These are phyloP conservation scores for Ceratobasidium sp. DNA, from an alignment of 1,284 basidiomycete species.

Conservation along the genomic window DNA sequence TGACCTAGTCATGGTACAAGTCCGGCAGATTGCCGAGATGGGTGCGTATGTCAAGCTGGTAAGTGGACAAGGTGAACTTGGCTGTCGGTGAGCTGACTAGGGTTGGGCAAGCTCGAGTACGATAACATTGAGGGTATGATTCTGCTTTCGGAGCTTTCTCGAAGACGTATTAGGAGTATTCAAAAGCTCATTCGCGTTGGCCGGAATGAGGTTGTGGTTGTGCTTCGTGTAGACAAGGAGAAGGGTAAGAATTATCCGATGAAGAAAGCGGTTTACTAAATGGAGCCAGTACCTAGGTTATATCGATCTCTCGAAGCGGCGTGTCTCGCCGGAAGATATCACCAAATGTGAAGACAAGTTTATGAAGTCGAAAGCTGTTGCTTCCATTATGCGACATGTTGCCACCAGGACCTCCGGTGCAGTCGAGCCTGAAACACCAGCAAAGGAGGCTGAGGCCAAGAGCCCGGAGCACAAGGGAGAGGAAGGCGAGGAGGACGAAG, in stretches of 20 bases:
- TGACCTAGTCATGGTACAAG: conserved; percentile 99
- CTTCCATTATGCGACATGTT: conserved; percentile 93
- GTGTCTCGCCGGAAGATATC: conserved; percentile 99
- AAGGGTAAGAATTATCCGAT: conserved; percentile 73
- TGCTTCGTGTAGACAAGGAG: conserved; percentile 98
- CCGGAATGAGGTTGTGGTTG: conserved; percentile 98
- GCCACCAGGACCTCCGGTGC: conserved; percentile 79
- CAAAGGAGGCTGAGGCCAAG: conserved; percentile 51
- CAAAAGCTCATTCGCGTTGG: conserved; percentile 98
- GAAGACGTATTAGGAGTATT: conserved; percentile 96
- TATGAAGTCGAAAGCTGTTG: conserved; percentile 96
- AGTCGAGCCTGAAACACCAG: conserved; percentile 49
- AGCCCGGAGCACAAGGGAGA: conserved; percentile 44
- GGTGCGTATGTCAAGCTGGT: conserved; percentile 99
- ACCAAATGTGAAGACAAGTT: conserved; percentile 98
- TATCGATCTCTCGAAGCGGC: conserved; percentile 98
- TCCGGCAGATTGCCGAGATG: conserved; percentile 99
- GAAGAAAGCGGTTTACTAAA: conserved; percentile 2
- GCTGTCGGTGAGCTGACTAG: conserved; percentile 21
- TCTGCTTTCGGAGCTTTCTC: conserved; percentile 93
- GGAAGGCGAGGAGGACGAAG: conserved; percentile 57
- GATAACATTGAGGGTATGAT: conserved; percentile 99
- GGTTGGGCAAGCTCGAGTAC: conserved; percentile 83
- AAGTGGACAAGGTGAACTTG: conserved; percentile 53
- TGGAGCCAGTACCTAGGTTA: conserved; percentile 70